Base-by-base conservation (phyloP, 768 basidiomycete genomes). In the Scleroderma citrinum region DNA sequence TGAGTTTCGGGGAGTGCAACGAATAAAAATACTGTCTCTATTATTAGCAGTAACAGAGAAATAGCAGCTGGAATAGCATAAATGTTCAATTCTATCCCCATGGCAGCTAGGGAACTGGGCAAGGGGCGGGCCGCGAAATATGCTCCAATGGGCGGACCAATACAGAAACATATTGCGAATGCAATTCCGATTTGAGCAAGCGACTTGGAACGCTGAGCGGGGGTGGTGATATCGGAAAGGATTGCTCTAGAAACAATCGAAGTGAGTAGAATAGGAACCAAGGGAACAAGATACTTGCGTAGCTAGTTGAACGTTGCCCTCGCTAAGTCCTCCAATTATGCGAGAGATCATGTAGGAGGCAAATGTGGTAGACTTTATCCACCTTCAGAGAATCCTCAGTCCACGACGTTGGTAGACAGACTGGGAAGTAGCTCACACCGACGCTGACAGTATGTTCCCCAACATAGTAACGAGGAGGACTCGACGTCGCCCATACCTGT, bases 301-400 rank as follows among this genome's bases (percentile, higher is more conserved):
- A 40, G 90, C 87, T 39, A 99, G 74, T 63, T 99, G 95, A 11
- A 98, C 95, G 61, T 99, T 99, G 39, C 95, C 95, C 71, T 99
- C 95, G 59, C 89, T 92, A 8, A 97, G 72, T 3, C 95, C 95
- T 10, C 94, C 94, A 31, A 98, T 82, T 5, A 97, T 74, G 13
- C 95, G 81, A 8, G 93, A 92, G 21, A 94, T 78, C 74, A 92
- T 76, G 63, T 91, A 97, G 0, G 88, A 84, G 1, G 86, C 87
- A 65, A 96, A 97, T 0, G 87, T 82, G 2, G 93, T 93, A 0
- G 92, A 92, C 60, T 85, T 78, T 40, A 94, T 76, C 92, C 92
- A 96, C 38, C 92, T 92, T 56, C 2, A 46, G 53, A 24, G 31
- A 13, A 44, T 36, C 16, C 17, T 19, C 32, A 26, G 26, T 29